Evolutionary conservation across 306 rosid species (phyloP), one percentile per base, ranked within the genome.

Genomic region (Sesbania bispinosa): DNA sequence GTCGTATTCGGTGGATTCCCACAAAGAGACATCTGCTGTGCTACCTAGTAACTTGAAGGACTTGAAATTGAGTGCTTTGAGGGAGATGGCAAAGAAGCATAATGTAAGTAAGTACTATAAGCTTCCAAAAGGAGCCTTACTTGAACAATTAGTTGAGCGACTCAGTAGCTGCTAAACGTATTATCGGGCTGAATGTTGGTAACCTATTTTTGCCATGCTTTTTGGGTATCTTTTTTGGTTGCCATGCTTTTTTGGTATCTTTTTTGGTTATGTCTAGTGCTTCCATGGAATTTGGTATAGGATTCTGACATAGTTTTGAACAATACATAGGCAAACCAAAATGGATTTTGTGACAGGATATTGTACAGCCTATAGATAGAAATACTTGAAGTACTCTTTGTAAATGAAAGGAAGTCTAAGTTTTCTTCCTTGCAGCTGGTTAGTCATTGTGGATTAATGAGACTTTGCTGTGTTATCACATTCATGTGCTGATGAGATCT

Each of bases 321-420:
- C n/a, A 18, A 59, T 54, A 68, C 61, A 4, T 54, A 55, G 79
- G 64, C 59, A 65, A 68, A 62, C 71, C 38, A 47, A 61, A 78
- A 42, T 67, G 82, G 75, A 13, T 60, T 70, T 52, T 20, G 39
- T 54, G 61, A 69, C n/a, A 72, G 67, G 71, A 69, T 77, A 69
- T 59, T 75, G 75, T 80, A 79, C 79, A 79, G 73, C 59, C 41
- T 59, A 79, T 59, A 79, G 82, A 77, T 57, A 47, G 47, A 54
- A 62, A 68, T 62, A 77, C 71, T 61, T 65, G 70, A 51, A 23
- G 67, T 45, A 55, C n/a, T 48, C 63, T 67, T 74, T 75, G 68
- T 76, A 79, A 70, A 79, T 65, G 68, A 81, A 59, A 71, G 74
- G 76, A 62, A 55, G 82, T 74, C 69, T 73, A 69, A 23, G 47